Evolutionary conservation across 1,284 basidiomycete species (phyloP).

Genomic region (Amylostereum chailletii): DNA sequence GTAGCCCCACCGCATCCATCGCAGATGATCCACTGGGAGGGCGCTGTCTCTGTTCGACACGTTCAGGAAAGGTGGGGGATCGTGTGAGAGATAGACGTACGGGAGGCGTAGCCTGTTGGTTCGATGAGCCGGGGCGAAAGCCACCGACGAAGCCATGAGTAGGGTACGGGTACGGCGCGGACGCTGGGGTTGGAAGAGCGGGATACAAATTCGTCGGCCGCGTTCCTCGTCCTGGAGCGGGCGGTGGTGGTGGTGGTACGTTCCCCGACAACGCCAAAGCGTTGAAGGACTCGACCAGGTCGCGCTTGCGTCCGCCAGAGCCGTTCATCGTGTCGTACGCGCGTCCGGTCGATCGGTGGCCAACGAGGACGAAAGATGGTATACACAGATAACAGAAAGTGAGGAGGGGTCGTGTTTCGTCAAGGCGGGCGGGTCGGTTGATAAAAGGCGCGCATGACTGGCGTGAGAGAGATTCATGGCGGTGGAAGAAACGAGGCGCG

Average conservation of each 20-base stretch:
- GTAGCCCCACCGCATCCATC: slow-evolving; percentile 8
- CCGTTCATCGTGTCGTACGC: neutral
- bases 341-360: neutral
- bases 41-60: slow-evolving; percentile 1
- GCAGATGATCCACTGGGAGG: slow-evolving; percentile 8
- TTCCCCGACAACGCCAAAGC: slow-evolving; percentile 23
- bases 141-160: slow-evolving; percentile 20
- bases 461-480: no score
- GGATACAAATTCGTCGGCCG: no score
- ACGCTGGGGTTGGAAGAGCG: neutral
- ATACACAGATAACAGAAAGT: no score
- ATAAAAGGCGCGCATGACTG: no score
- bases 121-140: slow-evolving; percentile 15
- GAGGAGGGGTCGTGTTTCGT: no score
- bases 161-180: neutral
- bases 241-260: neutral
- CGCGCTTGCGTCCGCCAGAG: slow-evolving; percentile 1
- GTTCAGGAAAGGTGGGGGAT: neutral
- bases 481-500: no score
- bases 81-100: neutral
- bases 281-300: slow-evolving; percentile 30
- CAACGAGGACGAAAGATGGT: neutral
- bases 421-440: no score
- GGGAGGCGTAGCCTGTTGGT: neutral
- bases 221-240: neutral